Conservation (phyloP, 2,329 filamentous ascomycete genomes). For the Exserohilum rostratum region DNA sequence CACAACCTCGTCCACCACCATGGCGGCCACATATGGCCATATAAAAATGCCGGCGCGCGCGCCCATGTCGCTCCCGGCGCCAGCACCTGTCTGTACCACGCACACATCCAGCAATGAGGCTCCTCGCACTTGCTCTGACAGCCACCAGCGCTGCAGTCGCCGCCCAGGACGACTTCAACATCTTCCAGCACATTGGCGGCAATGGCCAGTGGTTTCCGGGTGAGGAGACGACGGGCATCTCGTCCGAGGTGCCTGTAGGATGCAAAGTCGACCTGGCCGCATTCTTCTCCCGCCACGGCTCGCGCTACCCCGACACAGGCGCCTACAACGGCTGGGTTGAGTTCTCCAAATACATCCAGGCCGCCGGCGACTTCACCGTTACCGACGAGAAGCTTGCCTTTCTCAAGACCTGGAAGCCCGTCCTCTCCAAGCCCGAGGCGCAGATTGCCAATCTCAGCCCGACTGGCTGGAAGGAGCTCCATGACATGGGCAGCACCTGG, state of each 20-base stretch:
- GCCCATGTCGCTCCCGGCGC: neutral
- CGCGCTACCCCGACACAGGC: conserved; percentile 66
- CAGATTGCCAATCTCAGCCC: conserved; percentile 66
- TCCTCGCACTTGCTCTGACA: conserved; percentile 23
- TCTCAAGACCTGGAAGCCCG: conserved; percentile 63
- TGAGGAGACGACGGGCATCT: conserved; percentile 61
- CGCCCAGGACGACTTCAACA: conserved; percentile 36
- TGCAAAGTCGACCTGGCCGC: conserved; percentile 67
- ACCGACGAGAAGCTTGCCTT: conserved; percentile 60
- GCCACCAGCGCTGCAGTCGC: conserved; percentile 13
- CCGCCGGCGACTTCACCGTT: conserved; percentile 56
- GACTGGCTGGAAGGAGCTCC: conserved; percentile 68
- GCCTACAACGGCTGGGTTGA: conserved; percentile 63
- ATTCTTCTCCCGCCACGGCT: conserved; percentile 67
- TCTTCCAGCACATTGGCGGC: conserved; percentile 47
- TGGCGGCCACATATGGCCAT: neutral
- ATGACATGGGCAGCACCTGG: conserved; percentile 62
- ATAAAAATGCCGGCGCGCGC: conserved; percentile 7
- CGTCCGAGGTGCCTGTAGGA: conserved; percentile 59
- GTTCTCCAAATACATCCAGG: conserved; percentile 57
- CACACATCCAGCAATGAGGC: conserved; percentile 24
- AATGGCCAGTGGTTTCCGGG: conserved; percentile 50
- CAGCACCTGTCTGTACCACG: neutral
- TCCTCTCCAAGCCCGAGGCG: conserved; percentile 59
- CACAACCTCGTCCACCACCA: neutral